Percentiles rank a stretch among this genome's conserved stretches.
phyloP scores from a whole-genome alignment of 768 basidiomycete genomes.

The Pleurotus ostreatus region DNA sequence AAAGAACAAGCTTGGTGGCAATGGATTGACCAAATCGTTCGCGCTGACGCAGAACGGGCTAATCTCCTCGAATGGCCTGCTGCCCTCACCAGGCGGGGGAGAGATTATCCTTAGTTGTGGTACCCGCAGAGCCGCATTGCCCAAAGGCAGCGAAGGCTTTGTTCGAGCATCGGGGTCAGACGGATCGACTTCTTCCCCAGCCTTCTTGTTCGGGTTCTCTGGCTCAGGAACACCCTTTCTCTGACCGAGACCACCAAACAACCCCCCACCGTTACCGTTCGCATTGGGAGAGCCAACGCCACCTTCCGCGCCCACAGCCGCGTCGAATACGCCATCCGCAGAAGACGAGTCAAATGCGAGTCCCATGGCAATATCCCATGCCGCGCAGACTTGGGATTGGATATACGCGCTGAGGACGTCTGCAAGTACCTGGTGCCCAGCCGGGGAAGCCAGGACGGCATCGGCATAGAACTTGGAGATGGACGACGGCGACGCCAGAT shows the following conservation, averaged over 20 bases:
- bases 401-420: slow-evolving; percentile 92
- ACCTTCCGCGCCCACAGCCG: slow-evolving; percentile 15
- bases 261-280: slow-evolving; percentile 43
- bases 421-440: slow-evolving; percentile 83
- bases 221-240: slow-evolving; percentile 70
- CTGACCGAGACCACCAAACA: slow-evolving; percentile 84
- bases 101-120: slow-evolving; percentile 73
- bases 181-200: slow-evolving; percentile 23
- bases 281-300: slow-evolving; percentile 12
- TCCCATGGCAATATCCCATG: slow-evolving; percentile 76
- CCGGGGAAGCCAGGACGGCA: slow-evolving; percentile 71
- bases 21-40: slow-evolving; percentile 96
- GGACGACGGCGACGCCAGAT: slow-evolving; percentile 68
- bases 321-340: slow-evolving; percentile 20
- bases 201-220: slow-evolving; percentile 26
- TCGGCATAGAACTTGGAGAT: slow-evolving; percentile 75
- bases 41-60: slow-evolving; percentile 91
- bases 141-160: slow-evolving; percentile 11
- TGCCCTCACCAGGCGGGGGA: slow-evolving; percentile 39
- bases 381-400: slow-evolving; percentile 82
- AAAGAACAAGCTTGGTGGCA: slow-evolving; percentile 90
- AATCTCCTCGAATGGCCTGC: slow-evolving; percentile 73
- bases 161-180: slow-evolving; percentile 14
- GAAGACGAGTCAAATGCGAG: slow-evolving; percentile 54
- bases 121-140: slow-evolving; percentile 41